These are phyloP conservation scores for Acer yangbiense DNA, from an alignment of 345 rosid genomes.

Conservation along the genomic window DNA sequence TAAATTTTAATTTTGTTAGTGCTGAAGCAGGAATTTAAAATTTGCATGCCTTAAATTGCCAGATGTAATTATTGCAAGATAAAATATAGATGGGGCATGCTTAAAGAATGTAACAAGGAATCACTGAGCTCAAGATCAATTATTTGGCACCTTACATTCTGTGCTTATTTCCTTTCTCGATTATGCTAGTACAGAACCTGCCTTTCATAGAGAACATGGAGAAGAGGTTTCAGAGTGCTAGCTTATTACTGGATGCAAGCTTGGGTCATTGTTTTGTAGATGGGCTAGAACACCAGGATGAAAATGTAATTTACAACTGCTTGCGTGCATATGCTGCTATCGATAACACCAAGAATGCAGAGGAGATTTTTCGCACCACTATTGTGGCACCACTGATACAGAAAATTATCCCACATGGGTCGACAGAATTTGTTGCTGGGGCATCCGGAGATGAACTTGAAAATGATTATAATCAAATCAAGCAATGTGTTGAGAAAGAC, in stretches of 20 bases:
- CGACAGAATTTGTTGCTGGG: conserved; percentile 45
- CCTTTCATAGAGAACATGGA: conserved; percentile 98
- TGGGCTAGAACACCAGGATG: conserved; percentile 86
- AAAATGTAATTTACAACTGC: conserved; percentile 91
- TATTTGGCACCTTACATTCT: conserved; percentile 21
- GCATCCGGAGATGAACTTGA: conserved; percentile 74
- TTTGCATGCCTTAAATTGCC: neutral
- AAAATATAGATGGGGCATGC: neutral
- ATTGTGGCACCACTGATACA: conserved; percentile 72
- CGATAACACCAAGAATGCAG: conserved; percentile 76
- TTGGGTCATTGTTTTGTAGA: conserved; percentile 94
- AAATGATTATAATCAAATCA: conserved; percentile 74
- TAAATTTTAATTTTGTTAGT: neutral
- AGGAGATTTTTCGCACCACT: conserved; percentile 80
- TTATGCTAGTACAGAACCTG: conserved; percentile 96
- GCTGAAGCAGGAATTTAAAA: neutral
- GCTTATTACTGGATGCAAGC: conserved; percentile 83
- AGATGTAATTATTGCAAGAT: neutral
- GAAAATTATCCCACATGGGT: conserved; percentile 64
- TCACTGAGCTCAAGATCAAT: conserved; percentile 7
- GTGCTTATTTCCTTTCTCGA: conserved; percentile 54
- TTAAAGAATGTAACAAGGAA: conserved; percentile 8
- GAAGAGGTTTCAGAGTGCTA: conserved; percentile 92
- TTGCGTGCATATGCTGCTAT: conserved; percentile 95
- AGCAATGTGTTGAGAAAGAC: conserved; percentile 61